Evolutionary conservation across 148 eudicot species (phyloP), one percentile per base, ranked within the genome.

Genomic region (Nepenthes gracilis): DNA sequence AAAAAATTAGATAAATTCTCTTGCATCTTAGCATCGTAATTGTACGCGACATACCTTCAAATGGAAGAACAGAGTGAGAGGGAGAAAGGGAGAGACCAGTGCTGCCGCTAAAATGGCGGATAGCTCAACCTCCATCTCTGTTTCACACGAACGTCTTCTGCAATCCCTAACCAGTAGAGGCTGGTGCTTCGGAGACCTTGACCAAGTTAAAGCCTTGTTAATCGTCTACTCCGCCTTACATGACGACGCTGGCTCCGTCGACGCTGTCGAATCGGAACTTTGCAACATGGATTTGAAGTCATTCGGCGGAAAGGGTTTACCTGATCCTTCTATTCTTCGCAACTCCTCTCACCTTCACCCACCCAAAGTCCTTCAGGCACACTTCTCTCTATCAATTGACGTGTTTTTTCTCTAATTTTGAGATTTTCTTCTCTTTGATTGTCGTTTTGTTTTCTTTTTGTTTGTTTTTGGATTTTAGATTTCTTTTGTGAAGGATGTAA

Each of bases 321-420:
- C 95, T 0, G 86, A 84, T 51, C 55, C 78, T 70, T 66, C 86
- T 69, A 47, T 70, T 34, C 78, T 75, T 11, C 83, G 87, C 35
- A 84, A 84, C 36, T 59, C 85, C 1, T 64, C 88, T 57, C 72
- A 69, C 40, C 70, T 84, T 59, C 75, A 60, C 9, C 80, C 71
- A 67, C 91, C 95, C 5, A 79, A 80, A 80, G 77, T 90, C 40
- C 88, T 90, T 54, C 97, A 90, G 87, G 96, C 53, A 74, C 63
- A 6, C 47, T n/a, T 4, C 37, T 37, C 47, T 9, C 47, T 47
- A 32, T 40, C 55, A 37, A 11, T 61, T 10, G 9, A 4, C 8
- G 12, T 37, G 37, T 6, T 51, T 9, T 0, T 36, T 61, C 13
- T 43, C 32, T 50, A 63, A 63, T 63, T 72, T 55, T 57, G 53